Percentiles rank a stretch among this genome's conserved stretches.
phyloP scores from a whole-genome alignment of 192 early-diverging fungal genomes.

The Piromyces finnis region DNA sequence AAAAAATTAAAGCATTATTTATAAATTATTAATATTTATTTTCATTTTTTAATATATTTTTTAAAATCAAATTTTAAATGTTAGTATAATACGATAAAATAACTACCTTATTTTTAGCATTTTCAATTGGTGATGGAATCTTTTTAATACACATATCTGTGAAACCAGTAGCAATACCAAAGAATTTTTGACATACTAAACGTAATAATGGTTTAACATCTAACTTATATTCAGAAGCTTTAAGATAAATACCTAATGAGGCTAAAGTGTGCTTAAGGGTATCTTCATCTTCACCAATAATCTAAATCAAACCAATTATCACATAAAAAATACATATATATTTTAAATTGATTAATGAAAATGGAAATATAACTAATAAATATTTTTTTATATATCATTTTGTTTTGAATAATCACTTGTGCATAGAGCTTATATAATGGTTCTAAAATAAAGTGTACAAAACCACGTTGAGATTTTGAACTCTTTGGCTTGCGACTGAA shows the following conservation, averaged over 20 bases:
- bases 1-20: too few relatives aligned
- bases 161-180: conserved; percentile 72
- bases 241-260: conserved; percentile 64
- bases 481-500: conserved; percentile 58
- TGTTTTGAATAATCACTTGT: conserved; percentile 32
- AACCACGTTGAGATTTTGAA: conserved; percentile 41
- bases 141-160: conserved; percentile 75
- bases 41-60: too few relatives aligned
- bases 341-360: too few relatives aligned
- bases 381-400: too few relatives aligned
- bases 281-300: conserved; percentile 60
- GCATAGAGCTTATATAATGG: conserved; percentile 88
- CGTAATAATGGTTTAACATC: conserved; percentile 75
- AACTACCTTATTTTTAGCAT: conserved; percentile 21
- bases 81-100: too few relatives aligned
- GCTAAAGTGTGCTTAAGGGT: conserved; percentile 50
- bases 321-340: too few relatives aligned
- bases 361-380: too few relatives aligned
- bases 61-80: too few relatives aligned
- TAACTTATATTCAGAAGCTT: conserved; percentile 51
- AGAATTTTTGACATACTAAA: conserved; percentile 70
- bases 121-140: conserved; percentile 62
- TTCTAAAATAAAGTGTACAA: conserved; percentile 91
- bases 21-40: too few relatives aligned
- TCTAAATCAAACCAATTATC: too few relatives aligned